Base-by-base conservation (phyloP, 2,329 filamentous ascomycete species). In the Colletotrichum tropicale region DNA sequence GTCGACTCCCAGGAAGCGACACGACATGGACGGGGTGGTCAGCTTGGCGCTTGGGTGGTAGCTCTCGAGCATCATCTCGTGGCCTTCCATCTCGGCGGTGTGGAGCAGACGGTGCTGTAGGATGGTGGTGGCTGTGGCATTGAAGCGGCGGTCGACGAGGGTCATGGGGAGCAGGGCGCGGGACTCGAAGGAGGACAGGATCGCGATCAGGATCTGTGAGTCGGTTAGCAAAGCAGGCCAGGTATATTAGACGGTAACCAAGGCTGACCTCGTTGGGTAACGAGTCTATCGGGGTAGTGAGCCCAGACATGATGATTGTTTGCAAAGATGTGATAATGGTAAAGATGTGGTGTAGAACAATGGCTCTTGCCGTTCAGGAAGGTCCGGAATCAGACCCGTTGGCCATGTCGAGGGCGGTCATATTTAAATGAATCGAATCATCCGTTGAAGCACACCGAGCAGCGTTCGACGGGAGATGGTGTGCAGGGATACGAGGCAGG, bases 1-100 rank as follows among this genome's bases (percentile, higher is more conserved):
- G 78, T 92, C 87, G 3, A 93, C 95, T 34, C 90, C 91, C 13
- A 93, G 86, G 77, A 93, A 93, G 60, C 91, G 87, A 83, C 94
- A 96, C 81, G 83, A 83, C 15, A 95, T 88, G 70, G 92, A 92
- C 0, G 94, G 93, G 24, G 94, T 93, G 7, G 90, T 92, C 66
- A 94, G 87, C 82, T 93, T 93, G 28, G 90, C 92, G 77, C 88
- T 91, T 0, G 94, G 95, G 77, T 94, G 94, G 81, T 94, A 96
- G 82, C 94, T 95, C 85, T 96, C 94, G 56, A 98, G 90, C 48
- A 96, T 91, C 52, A 97, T 85, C 70, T 92, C 90, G 80, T 95
- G 91, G 48, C 91, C 89, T 48, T 89, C 85, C 9, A 93, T 84
- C 5, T 89, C 85, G 6, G 91, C 88, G 24, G 91, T 91, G 24